Conservation (phyloP, 306 rosid genomes). For the Acacia confusa region DNA sequence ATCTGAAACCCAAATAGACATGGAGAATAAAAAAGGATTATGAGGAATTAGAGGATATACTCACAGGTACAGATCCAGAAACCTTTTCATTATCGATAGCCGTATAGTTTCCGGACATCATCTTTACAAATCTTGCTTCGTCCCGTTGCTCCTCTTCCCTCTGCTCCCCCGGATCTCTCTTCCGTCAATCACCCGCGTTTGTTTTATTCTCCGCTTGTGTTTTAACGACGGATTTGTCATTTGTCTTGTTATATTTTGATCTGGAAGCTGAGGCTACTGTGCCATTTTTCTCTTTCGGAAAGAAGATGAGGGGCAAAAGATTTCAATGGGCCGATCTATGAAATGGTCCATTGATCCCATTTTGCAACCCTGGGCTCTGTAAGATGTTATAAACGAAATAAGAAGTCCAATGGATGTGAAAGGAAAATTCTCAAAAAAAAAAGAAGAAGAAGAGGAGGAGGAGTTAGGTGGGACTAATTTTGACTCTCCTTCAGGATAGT, state of each 20-base stretch:
- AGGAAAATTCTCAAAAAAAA: background rate
- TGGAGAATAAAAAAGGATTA: background rate
- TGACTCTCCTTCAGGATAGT: too few relatives aligned
- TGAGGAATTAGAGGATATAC: slow-evolving; percentile 15
- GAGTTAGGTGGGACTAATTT: too few relatives aligned
- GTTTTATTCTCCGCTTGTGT: background rate
- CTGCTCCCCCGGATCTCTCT: background rate
- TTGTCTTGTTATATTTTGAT: background rate
- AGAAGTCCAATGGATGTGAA: background rate
- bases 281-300: background rate
- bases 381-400: background rate
- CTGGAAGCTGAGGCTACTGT: background rate
- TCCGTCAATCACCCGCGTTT: background rate
- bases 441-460: too few relatives aligned
- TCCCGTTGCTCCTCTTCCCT: background rate
- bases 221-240: background rate
- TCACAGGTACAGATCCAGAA: slow-evolving; percentile 82
- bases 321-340: background rate
- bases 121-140: slow-evolving; percentile 29
- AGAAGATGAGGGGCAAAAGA: too few relatives aligned
- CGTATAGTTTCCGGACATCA: slow-evolving; percentile 80
- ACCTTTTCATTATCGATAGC: slow-evolving; percentile 62
- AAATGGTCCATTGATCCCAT: background rate
- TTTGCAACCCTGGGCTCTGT: background rate
- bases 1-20: background rate